Conservation (phyloP, 192 early-diverging fungal genomes). For the Radiomyces spectabilis region DNA sequence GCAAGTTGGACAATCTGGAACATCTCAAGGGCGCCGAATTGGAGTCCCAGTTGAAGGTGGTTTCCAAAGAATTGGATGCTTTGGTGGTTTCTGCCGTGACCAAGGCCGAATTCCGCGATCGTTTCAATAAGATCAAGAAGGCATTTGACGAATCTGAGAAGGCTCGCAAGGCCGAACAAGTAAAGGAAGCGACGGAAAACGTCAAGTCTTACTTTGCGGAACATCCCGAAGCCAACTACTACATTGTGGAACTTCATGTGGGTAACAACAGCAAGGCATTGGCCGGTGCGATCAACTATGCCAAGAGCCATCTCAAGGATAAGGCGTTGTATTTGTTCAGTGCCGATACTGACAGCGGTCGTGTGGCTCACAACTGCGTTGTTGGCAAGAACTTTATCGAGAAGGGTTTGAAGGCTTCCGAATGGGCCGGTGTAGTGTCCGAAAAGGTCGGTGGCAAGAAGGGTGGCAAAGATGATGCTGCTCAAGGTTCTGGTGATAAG, state of each 20-base stretch:
- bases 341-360: conserved; percentile 55
- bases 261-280: conserved; percentile 85
- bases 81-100: conserved; percentile 70
- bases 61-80: conserved; percentile 74
- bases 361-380: conserved; percentile 76
- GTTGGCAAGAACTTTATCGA: conserved; percentile 69
- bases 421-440: conserved; percentile 85
- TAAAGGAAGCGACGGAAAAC: conserved; percentile 73
- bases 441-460: conserved; percentile 83
- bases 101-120: conserved; percentile 69
- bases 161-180: conserved; percentile 74
- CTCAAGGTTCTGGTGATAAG: conserved; percentile 81
- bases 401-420: conserved; percentile 81
- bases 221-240: conserved; percentile 49
- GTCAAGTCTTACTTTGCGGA: conserved; percentile 68
- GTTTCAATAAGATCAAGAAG: conserved; percentile 72
- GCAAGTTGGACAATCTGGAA: conserved; percentile 53
- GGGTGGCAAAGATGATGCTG: conserved; percentile 92
- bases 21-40: conserved; percentile 52
- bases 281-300: conserved; percentile 63
- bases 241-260: conserved; percentile 55
- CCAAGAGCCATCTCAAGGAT: conserved; percentile 65
- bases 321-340: conserved; percentile 88
- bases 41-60: conserved; percentile 70
- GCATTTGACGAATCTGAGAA: conserved; percentile 84